Base-by-base conservation (phyloP, 495 filamentous ascomycete species). In the Choiromyces venosus region DNA sequence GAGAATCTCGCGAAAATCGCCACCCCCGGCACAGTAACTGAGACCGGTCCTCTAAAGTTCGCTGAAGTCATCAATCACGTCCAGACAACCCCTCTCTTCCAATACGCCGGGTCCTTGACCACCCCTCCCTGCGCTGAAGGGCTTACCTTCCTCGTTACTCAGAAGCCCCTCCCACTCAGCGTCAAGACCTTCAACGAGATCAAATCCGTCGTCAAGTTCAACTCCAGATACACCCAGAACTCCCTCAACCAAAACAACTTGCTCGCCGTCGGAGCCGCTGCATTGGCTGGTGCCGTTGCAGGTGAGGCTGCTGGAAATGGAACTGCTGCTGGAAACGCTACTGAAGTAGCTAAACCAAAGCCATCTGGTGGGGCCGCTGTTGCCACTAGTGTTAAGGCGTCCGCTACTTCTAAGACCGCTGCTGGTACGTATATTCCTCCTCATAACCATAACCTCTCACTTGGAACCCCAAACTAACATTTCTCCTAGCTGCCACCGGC, bases 111-210 rank as follows among this genome's bases (percentile, higher is more conserved):
- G 66, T 89, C 87, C 1, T 85, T 92, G 29, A 92, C 90, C 42
- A 91, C 90, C 6, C 90, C 90, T 44, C 90, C 90, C 0, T 92
- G 90, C 83, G 84, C 84, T 36, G 89, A 92, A 81, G 85, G 84
- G 36, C 83, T 91, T 56, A 82, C 79, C 33, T 91, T 88, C 84
- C 85, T 86, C 70, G 83, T 91, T 56, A 86, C 85, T 71, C 82
- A 84, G 21, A 74, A 87, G 72, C 85, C 86, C 38, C 79, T 91
- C 19, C 73, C 76, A 44, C 76, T 91, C 56, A 84, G 87, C 67
- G 83, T 87, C 19, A 77, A 83, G 44, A 88, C 84, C 36, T 91
- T 85, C 79, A 84, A 85, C 72, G 81, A 80, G 2, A 85, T 87
- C 46, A 88, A 90, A 80, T 83, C 84, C 35, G 83, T 91, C 25